Evolutionary conservation across 768 basidiomycete genomes (phyloP).

Genomic region (Rhodotorula taiwanensis): DNA sequence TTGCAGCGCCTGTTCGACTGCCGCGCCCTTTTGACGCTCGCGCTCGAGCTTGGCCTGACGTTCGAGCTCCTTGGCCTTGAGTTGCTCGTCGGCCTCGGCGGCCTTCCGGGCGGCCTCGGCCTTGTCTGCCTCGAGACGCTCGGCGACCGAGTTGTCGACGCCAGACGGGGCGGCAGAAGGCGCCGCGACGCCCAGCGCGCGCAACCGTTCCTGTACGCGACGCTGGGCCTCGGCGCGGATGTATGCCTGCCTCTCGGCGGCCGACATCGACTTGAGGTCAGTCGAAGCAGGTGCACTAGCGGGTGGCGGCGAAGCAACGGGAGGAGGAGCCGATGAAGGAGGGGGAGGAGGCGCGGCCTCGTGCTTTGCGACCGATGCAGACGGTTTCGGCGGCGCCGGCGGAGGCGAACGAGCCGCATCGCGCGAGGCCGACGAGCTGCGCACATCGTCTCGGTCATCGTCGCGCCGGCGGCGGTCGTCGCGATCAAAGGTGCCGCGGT

Average conservation of each 20-base stretch:
- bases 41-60: constrained; percentile 67
- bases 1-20: constrained; percentile 34
- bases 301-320: constrained; percentile 50
- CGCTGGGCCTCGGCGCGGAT: constrained; percentile 71
- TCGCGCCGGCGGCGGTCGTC: constrained; percentile 44
- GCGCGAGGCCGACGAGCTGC: constrained; percentile 49
- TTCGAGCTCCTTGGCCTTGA: constrained; percentile 67
- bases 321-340: constrained; percentile 47
- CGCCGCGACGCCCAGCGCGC: constrained; percentile 67
- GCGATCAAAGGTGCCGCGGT: constrained; percentile 33
- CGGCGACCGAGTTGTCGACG: constrained; percentile 74
- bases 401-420: constrained; percentile 34
- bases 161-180: constrained; percentile 46
- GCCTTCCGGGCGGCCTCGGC: constrained; percentile 84
- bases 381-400: constrained; percentile 36
- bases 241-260: constrained; percentile 71
- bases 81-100: constrained; percentile 65
- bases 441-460: too few species aligned
- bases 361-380: constrained; percentile 18
- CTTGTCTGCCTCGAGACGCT: constrained; percentile 75
- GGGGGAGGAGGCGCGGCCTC: constrained; percentile 48
- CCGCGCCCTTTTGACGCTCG: constrained; percentile 46
- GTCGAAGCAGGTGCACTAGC: constrained; percentile 40
- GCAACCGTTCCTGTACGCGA: constrained; percentile 75
- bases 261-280: constrained; percentile 69